Evolutionary conservation across 2,329 filamentous ascomycete genomes (phyloP).

Genomic region (Zelopaecilomyces penicillatus): DNA sequence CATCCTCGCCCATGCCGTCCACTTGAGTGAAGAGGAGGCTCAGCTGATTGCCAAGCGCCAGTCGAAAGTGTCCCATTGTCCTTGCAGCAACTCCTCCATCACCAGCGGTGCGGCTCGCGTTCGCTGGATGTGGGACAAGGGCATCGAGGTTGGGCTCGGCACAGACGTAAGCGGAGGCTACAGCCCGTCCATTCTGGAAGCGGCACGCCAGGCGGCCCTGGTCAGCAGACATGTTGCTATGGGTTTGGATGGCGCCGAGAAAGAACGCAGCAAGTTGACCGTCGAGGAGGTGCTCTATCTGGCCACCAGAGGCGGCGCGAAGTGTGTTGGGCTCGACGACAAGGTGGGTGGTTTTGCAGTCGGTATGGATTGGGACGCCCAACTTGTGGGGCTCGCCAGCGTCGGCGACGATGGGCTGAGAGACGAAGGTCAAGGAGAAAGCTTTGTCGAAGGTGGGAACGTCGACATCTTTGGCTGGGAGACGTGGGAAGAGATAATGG

Average conservation of each 20-base stretch:
- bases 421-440: conserved; percentile 14
- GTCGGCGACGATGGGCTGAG: conserved; percentile 25
- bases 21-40: conserved; percentile 61
- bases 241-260: conserved; percentile 25
- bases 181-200: conserved; percentile 69
- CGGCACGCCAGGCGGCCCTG: conserved; percentile 72
- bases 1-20: conserved; percentile 78
- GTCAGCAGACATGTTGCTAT: conserved; percentile 67
- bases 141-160: conserved; percentile 74
- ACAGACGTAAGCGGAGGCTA: conserved; percentile 91
- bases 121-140: conserved; percentile 62
- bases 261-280: conserved; percentile 56
- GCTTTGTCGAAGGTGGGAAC: conserved; percentile 41
- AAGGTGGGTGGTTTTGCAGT: conserved; percentile 73
- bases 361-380: conserved; percentile 86
- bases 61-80: conserved; percentile 74
- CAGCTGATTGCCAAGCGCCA: conserved; percentile 50
- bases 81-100: conserved; percentile 75
- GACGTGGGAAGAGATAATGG: conserved; percentile 73
- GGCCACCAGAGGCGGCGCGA: conserved; percentile 79
- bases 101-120: conserved; percentile 73
- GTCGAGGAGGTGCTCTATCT: conserved; percentile 82
- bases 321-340: conserved; percentile 64
- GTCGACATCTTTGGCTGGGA: conserved; percentile 92
- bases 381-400: conserved; percentile 60